Conservation (phyloP, 352 stramenopile species). For the Thalassiosira ordinaria region DNA sequence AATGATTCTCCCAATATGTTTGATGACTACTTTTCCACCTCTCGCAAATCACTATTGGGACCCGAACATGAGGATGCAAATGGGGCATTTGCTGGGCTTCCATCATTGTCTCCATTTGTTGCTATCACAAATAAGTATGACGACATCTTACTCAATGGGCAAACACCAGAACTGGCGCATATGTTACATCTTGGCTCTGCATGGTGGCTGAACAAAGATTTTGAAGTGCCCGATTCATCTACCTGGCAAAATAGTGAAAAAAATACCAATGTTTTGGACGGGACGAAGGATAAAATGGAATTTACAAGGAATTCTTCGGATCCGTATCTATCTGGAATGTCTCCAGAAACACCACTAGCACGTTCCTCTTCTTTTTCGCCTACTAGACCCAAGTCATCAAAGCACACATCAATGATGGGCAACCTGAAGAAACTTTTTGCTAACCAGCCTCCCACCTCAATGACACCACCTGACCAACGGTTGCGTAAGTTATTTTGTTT, state of each 20-base stretch:
- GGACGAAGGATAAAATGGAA: conserved; percentile 1
- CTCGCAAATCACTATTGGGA: conserved; percentile 31
- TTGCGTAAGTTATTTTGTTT: conserved; percentile 63
- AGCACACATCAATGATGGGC: conserved; percentile 55
- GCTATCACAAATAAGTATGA: conserved; percentile 48
- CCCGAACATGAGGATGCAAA: conserved; percentile 11
- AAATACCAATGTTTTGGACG: not conserved
- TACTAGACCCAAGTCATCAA: not conserved
- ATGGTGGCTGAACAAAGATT: conserved; percentile 45
- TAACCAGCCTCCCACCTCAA: conserved; percentile 46
- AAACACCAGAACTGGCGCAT: conserved; percentile 63
- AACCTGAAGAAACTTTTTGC: conserved; percentile 75
- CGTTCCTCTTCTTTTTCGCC: not conserved
- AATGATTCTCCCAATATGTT: too few species aligned
- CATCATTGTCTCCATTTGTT: conserved; percentile 66
- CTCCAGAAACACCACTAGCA: not conserved
- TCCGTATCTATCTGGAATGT: not conserved
- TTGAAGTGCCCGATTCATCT: conserved; percentile 23
- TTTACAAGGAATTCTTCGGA: conserved; percentile 11
- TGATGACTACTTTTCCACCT: too few species aligned
- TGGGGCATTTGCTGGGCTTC: conserved; percentile 31
- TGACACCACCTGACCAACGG: conserved; percentile 69
- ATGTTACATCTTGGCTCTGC: conserved; percentile 55
- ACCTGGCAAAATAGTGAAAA: conserved; percentile 22
- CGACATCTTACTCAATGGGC: conserved; percentile 55